Evolutionary conservation across 768 basidiomycete genomes (phyloP).

Genomic region (Boletus pseudo-olivaceus): DNA sequence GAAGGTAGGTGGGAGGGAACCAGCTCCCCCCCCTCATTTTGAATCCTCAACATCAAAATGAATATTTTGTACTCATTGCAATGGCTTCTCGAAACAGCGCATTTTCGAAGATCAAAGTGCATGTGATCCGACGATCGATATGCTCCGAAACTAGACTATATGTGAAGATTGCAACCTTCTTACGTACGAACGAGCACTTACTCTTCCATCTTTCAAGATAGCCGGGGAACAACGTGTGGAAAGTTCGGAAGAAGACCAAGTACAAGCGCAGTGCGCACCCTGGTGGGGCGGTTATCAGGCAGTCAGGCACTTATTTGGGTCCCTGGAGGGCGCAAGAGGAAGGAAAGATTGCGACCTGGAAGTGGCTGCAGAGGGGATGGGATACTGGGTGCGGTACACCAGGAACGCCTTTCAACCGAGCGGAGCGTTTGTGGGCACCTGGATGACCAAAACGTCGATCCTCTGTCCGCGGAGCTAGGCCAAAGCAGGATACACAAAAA

Average conservation of each 20-base stretch:
- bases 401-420: constrained; percentile 5
- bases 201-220: background rate
- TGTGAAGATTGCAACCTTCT: background rate
- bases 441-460: constrained; percentile 3
- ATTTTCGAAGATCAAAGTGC: background rate
- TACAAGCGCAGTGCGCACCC: background rate
- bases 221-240: background rate
- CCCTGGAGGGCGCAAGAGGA: background rate
- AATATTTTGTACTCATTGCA: background rate
- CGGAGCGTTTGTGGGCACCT: constrained; percentile 4
- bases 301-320: background rate
- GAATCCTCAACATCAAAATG: background rate
- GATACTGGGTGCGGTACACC: background rate
- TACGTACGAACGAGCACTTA: constrained; percentile 8
- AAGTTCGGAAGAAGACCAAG: background rate
- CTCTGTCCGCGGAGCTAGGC: constrained; percentile 11
- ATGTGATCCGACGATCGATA: constrained; percentile 3
- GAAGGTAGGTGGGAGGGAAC: background rate
- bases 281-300: background rate
- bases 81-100: background rate
- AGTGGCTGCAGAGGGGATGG: background rate
- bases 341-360: background rate
- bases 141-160: background rate
- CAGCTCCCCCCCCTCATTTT: too few relatives aligned
- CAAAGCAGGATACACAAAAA: background rate